Conservation (phyloP, 352 stramenopile species). For the Saprolegnia parasitica region DNA sequence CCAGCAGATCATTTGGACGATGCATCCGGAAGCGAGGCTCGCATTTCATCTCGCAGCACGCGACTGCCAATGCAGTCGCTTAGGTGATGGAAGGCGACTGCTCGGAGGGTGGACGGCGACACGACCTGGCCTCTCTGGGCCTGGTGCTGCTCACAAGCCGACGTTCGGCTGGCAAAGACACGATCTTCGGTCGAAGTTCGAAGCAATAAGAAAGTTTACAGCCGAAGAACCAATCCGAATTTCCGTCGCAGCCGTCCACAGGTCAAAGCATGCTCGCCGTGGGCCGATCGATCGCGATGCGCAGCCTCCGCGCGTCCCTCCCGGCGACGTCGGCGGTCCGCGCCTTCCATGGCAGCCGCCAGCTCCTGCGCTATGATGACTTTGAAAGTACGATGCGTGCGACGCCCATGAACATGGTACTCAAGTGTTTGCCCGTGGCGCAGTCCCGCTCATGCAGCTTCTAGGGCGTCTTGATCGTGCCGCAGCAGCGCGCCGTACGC, state of each 20-base stretch:
- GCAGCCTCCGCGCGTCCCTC: background rate
- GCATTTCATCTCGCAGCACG: no score
- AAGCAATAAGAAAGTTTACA: constrained; percentile 3
- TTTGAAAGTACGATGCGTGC: constrained; percentile 25
- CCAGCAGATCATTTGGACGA: no score
- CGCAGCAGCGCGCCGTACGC: constrained; percentile 63
- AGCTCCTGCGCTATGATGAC: constrained; percentile 25
- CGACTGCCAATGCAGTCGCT: no score
- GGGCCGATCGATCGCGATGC: background rate
- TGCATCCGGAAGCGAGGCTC: no score
- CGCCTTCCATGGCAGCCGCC: constrained; percentile 18
- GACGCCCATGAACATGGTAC: constrained; percentile 26
- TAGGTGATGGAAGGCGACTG: no score
- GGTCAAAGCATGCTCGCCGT: background rate
- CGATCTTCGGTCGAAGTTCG: constrained; percentile 1
- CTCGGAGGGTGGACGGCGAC: no score
- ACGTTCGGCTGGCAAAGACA: background rate
- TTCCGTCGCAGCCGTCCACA: background rate
- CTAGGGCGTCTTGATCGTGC: constrained; percentile 81
- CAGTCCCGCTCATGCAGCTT: background rate
- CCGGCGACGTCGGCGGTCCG: background rate
- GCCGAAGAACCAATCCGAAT: constrained; percentile 3
- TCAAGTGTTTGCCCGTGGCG: background rate
- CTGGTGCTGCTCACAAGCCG: no score
- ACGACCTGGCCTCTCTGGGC: no score